Evolutionary conservation across 2,329 filamentous ascomycete species (phyloP).

Genomic region (Lasiodiplodia hormozganensis): DNA sequence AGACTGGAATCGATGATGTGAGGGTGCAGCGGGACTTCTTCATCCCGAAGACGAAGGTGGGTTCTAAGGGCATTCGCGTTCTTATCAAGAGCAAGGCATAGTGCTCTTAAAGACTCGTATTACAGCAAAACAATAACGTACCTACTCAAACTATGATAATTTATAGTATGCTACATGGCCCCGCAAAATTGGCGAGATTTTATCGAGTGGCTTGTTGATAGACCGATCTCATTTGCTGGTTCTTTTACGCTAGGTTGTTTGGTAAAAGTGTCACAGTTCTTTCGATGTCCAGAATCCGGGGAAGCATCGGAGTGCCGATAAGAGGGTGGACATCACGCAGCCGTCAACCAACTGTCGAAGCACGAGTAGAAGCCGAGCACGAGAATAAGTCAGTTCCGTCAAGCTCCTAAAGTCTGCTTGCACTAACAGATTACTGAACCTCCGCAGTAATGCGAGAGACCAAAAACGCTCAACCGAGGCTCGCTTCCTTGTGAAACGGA

Average conservation of each 20-base stretch:
- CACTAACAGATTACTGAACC: not conserved
- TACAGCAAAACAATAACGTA: not conserved
- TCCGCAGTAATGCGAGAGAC: not conserved
- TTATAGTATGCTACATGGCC: not conserved
- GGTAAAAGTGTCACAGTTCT: not conserved
- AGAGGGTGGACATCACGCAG: not conserved
- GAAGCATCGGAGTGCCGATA: not conserved
- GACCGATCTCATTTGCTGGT: not conserved
- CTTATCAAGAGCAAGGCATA: slow-evolving; percentile 19
- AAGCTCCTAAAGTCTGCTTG: not conserved
- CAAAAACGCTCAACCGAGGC: not conserved
- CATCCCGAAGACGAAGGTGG: slow-evolving; percentile 42
- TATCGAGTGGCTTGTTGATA: no score
- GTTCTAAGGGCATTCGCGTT: slow-evolving; percentile 46
- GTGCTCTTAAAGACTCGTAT: not conserved
- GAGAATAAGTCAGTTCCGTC: no score
- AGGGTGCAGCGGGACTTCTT: slow-evolving; percentile 48
- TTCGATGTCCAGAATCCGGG: no score
- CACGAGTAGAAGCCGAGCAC: no score
- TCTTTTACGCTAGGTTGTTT: not conserved
- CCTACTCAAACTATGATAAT: not conserved
- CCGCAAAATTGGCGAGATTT: not conserved
- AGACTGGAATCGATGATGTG: slow-evolving; percentile 40
- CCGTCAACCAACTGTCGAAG: not conserved
- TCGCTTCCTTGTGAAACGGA: not conserved